Evolutionary conservation across 371 early-diverging fungal genomes (phyloP).

Genomic region (Mucor irregularis): DNA sequence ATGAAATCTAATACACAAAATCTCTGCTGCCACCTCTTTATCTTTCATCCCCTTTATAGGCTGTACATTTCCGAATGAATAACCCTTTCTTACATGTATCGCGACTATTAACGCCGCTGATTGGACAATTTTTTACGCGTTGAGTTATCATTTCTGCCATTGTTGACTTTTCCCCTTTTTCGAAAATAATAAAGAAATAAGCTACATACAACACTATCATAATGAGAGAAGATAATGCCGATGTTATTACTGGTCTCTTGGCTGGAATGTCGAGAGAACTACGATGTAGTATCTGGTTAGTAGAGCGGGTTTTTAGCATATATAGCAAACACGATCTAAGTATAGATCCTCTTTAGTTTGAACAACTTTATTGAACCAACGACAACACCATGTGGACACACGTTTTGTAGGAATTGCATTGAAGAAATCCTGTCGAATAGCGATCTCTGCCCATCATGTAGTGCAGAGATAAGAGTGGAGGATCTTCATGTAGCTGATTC

Average conservation of each 20-base stretch:
- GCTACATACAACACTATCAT: neutral
- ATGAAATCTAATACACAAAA: no score
- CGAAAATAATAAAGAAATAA: neutral
- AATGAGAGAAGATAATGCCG: neutral
- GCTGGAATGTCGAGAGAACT: slow-evolving; percentile 7
- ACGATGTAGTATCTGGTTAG: neutral
- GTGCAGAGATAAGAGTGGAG: neutral
- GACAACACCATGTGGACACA: slow-evolving; percentile 6
- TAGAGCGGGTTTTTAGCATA: no score
- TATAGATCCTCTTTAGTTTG: neutral
- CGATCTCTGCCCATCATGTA: slow-evolving; percentile 4
- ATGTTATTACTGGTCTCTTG: neutral
- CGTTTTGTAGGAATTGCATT: slow-evolving; percentile 11
- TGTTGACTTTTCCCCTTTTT: no score
- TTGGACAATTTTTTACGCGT: no score
- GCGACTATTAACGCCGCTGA: no score
- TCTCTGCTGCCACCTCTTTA: no score
- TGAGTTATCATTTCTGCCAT: no score
- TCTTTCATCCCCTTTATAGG: no score
- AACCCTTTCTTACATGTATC: no score
- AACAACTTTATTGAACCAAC: slow-evolving; percentile 1
- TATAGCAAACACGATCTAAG: neutral
- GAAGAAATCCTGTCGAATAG: neutral
- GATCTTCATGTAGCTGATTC: neutral
- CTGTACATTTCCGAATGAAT: no score